These are phyloP conservation scores for Ceratorhiza oryzae-sativae DNA, from an alignment of 1,284 basidiomycete genomes.

Conservation along the genomic window DNA sequence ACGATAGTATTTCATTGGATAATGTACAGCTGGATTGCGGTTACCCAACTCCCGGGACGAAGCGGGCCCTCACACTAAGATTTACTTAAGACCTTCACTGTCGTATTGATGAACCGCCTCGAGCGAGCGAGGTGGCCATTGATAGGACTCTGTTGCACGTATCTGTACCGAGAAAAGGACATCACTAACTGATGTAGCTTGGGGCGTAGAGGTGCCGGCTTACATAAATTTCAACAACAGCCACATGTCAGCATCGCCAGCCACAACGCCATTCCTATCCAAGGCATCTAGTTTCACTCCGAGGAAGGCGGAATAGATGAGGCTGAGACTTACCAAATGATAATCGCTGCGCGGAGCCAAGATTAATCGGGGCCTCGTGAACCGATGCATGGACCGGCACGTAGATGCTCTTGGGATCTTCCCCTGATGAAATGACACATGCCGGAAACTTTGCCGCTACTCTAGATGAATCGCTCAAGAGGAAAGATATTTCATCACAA, in stretches of 20 bases:
- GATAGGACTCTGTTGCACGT: conserved; percentile 15
- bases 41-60: not conserved
- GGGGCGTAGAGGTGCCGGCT: conserved; percentile 1
- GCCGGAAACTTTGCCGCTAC: conserved; percentile 13
- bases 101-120: not conserved
- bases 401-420: conserved; percentile 9
- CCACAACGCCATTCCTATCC: conserved; percentile 41
- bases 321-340: conserved; percentile 26
- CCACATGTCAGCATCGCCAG: conserved; percentile 40
- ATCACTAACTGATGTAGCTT: not conserved
- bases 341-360: conserved; percentile 35
- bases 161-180: not conserved
- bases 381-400: conserved; percentile 34
- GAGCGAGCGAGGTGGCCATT: conserved; percentile 23
- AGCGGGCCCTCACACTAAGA: not conserved
- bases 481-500: conserved; percentile 39
- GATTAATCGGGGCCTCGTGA: conserved; percentile 32
- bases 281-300: not conserved
- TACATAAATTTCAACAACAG: conserved; percentile 42
- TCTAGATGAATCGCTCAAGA: not conserved
- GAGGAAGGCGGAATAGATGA: not conserved
- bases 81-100: conserved; percentile 3
- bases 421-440: conserved; percentile 8
- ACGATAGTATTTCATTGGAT: conserved; percentile 1
- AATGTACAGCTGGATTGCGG: not conserved